phyloP scores from a whole-genome alignment of 2,329 filamentous ascomycete genomes.

The Dryadomyces sulphureus region DNA sequence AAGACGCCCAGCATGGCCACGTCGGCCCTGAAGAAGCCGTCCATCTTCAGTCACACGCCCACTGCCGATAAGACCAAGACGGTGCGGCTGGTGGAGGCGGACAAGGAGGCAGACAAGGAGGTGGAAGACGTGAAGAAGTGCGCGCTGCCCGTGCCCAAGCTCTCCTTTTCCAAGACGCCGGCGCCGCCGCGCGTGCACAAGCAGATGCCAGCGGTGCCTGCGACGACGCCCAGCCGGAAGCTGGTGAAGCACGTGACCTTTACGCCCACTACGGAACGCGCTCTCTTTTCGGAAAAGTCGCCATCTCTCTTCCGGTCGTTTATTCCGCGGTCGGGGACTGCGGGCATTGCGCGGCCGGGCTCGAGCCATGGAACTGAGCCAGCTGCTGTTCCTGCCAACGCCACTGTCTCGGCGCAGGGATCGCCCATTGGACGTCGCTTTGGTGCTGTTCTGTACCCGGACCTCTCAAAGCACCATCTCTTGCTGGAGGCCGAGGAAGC shows the following conservation, averaged over 20 bases:
- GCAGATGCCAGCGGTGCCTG: slow-evolving; percentile 23
- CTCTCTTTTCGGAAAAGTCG: slow-evolving; percentile 29
- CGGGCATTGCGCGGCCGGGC: slow-evolving; percentile 16
- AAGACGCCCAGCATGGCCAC: slow-evolving; percentile 36
- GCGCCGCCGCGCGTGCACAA: slow-evolving; percentile 31
- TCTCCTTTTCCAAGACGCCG: slow-evolving; percentile 28
- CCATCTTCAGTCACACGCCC: slow-evolving; percentile 28
- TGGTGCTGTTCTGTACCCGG: slow-evolving; percentile 32
- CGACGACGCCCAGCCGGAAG: slow-evolving; percentile 55
- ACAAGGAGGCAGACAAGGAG: not conserved
- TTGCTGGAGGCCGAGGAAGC: not conserved
- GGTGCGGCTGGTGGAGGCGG: not conserved
- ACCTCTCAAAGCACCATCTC: slow-evolving; percentile 25
- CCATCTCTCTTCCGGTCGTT: slow-evolving; percentile 41
- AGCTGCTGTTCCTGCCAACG: not conserved
- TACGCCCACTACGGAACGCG: slow-evolving; percentile 50
- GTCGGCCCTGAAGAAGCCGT: slow-evolving; percentile 31
- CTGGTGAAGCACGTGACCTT: slow-evolving; percentile 64
- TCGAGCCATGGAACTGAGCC: slow-evolving; percentile 12
- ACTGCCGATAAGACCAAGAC: slow-evolving; percentile 16
- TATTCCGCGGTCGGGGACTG: slow-evolving; percentile 23
- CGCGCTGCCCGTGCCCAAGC: slow-evolving; percentile 27
- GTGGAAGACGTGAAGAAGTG: slow-evolving; percentile 21
- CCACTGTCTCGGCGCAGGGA: not conserved
- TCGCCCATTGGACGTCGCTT: slow-evolving; percentile 7